A percentile compares a stretch with the other conserved stretches of the same genome.
Conservation (phyloP, 495 filamentous ascomycete genomes). For the Aspergillus taichungensis region DNA sequence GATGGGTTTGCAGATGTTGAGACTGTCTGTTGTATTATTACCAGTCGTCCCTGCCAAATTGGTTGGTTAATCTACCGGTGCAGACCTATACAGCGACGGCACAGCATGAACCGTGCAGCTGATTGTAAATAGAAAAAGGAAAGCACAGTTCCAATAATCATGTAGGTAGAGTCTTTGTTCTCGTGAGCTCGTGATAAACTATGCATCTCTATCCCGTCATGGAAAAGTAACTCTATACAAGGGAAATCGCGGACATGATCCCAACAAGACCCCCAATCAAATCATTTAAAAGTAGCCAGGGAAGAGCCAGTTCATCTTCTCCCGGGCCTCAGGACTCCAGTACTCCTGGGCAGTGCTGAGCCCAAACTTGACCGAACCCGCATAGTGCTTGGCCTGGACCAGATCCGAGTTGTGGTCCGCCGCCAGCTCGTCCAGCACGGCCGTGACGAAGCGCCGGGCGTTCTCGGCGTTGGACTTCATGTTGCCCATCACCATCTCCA, state of each 20-base stretch:
- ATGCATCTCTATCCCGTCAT: background rate
- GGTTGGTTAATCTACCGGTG: too few species aligned
- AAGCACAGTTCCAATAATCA: background rate
- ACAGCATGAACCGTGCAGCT: too few species aligned
- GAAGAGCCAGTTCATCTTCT: conserved; percentile 72
- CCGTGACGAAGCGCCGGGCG: conserved; percentile 73
- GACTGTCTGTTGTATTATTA: too few species aligned
- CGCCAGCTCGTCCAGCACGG: conserved; percentile 76
- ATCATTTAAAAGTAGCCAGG: conserved; percentile 39
- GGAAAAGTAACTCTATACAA: background rate
- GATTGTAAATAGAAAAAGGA: too few species aligned
- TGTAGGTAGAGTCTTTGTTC: background rate
- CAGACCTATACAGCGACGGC: too few species aligned
- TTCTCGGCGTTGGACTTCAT: conserved; percentile 90
- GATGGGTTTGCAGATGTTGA: too few species aligned
- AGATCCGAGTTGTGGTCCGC: conserved; percentile 66
- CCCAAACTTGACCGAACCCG: conserved; percentile 50
- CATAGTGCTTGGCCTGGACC: conserved; percentile 59
- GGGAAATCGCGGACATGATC: background rate
- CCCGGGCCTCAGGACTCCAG: conserved; percentile 52
- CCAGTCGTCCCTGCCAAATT: too few species aligned
- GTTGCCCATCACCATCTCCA: conserved; percentile 94
- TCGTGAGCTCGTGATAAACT: conserved; percentile 8
- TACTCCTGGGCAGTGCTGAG: conserved; percentile 58
- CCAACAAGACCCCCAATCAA: background rate